phyloP scores from a whole-genome alignment of 1,284 basidiomycete genomes.

The Cerioporus squamosus region DNA sequence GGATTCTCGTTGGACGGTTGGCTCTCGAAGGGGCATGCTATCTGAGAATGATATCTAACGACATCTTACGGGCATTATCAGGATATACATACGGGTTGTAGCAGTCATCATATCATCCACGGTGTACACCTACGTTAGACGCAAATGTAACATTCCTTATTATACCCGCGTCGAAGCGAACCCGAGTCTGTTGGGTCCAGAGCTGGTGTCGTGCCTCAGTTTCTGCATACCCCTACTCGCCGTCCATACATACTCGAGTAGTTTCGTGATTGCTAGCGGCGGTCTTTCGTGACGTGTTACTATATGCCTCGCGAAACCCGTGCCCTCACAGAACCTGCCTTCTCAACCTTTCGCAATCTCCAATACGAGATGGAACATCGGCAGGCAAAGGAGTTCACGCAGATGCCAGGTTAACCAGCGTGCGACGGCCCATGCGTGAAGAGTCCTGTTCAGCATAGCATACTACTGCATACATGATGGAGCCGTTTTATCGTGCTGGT shows the following conservation, averaged over 20 bases:
- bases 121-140: slow-evolving; percentile 2
- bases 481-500: slow-evolving; percentile 18
- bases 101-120: background rate
- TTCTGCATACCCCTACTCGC: too few species aligned
- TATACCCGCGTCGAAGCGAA: background rate
- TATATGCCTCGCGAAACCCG: too few species aligned
- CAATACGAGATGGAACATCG: background rate
- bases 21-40: background rate
- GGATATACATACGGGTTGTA: background rate
- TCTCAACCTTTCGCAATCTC: too few species aligned
- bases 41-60: slow-evolving; percentile 4
- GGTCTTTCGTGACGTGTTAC: too few species aligned
- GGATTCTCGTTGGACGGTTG: background rate
- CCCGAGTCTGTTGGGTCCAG: too few species aligned
- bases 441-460: slow-evolving; percentile 30
- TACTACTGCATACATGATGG: slow-evolving; percentile 32
- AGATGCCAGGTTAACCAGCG: background rate
- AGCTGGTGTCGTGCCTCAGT: too few species aligned
- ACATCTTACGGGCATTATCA: slow-evolving; percentile 2
- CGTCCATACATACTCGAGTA: too few species aligned
- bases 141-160: slow-evolving; percentile 5
- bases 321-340: too few species aligned
- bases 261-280: too few species aligned
- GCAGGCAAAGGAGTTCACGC: too few species aligned
- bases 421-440: slow-evolving; percentile 18